Evolutionary conservation across 1,284 basidiomycete species (phyloP).

Genomic region (Sphagnurus paluster): DNA sequence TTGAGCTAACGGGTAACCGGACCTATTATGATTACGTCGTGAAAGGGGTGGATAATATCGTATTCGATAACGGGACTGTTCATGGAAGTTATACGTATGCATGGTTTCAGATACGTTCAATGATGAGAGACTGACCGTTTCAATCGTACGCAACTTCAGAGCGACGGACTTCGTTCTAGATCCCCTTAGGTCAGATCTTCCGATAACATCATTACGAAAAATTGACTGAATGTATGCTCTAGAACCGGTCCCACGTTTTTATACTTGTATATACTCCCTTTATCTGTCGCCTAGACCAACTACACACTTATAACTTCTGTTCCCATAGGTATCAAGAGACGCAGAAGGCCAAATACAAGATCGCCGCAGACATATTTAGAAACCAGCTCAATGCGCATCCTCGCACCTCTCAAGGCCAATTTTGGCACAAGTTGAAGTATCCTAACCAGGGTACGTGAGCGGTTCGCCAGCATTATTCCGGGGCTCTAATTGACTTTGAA

Average conservation of each 20-base stretch:
- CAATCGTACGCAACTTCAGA: slow-evolving; percentile 18
- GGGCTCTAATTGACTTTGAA: neutral
- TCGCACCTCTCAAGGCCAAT: slow-evolving; percentile 43
- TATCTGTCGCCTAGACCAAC: neutral
- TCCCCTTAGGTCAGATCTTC: slow-evolving; percentile 28
- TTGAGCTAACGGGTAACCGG: slow-evolving; percentile 38
- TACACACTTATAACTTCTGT: neutral
- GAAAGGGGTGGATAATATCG: slow-evolving; percentile 36
- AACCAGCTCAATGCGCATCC: slow-evolving; percentile 41
- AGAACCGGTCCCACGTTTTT: slow-evolving; percentile 38
- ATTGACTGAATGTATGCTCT: neutral
- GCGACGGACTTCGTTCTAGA: slow-evolving; percentile 32
- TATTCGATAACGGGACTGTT: slow-evolving; percentile 37
- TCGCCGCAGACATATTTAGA: slow-evolving; percentile 38
- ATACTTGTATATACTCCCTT: slow-evolving; percentile 28
- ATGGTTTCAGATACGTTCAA: neutral
- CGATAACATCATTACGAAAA: neutral
- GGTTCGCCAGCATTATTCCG: neutral
- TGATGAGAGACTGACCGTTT: neutral
- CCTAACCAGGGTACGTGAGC: slow-evolving; percentile 38
- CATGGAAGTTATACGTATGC: slow-evolving; percentile 36
- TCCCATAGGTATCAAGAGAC: slow-evolving; percentile 31
- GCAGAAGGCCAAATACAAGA: slow-evolving; percentile 37
- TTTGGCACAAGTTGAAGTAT: slow-evolving; percentile 44
- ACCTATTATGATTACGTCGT: slow-evolving; percentile 44